phyloP scores from a whole-genome alignment of 768 basidiomycete genomes.

The Crepidotus variabilis region DNA sequence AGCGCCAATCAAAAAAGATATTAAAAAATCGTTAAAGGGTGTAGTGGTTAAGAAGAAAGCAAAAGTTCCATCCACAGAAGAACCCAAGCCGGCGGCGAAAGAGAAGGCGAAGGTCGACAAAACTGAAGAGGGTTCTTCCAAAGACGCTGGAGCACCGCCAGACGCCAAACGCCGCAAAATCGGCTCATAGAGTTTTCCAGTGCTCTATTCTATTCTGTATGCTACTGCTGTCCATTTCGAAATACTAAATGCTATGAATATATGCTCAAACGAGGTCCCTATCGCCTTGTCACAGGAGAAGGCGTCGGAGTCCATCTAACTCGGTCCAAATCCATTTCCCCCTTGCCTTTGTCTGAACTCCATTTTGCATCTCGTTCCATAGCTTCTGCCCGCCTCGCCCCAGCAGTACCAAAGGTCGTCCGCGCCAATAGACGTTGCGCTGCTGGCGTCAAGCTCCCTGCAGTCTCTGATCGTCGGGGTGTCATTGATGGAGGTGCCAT shows the following conservation, averaged over 20 bases:
- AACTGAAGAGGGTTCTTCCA: conserved; percentile 3
- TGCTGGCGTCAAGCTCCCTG: conserved; percentile 84
- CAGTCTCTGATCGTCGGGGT: conserved; percentile 66
- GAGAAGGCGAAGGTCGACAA: conserved; percentile 12
- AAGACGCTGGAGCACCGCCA: conserved; percentile 29
- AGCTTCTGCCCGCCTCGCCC: conserved; percentile 60
- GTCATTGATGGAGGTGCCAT: conserved; percentile 85
- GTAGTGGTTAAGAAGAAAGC: conserved; percentile 77
- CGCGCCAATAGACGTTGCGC: conserved; percentile 72
- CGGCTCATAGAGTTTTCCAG: conserved; percentile 10
- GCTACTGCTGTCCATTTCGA: too few relatives aligned
- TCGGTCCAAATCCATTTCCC: conserved; percentile 61
- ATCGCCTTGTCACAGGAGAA: conserved; percentile 31
- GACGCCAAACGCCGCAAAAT: conserved; percentile 60
- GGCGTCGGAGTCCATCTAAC: conserved; percentile 84
- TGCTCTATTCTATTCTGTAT: too few relatives aligned
- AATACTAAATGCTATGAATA: neutral
- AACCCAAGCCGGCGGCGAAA: conserved; percentile 14
- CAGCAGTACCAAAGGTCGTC: conserved; percentile 63
- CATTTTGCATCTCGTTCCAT: conserved; percentile 59
- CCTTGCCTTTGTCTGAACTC: conserved; percentile 44
- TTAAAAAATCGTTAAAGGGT: conserved; percentile 69
- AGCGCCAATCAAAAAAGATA: conserved; percentile 52
- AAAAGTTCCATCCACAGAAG: conserved; percentile 28
- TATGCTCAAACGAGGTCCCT: conserved; percentile 9